These are phyloP conservation scores for Coemansia sp. DNA, from an alignment of 192 early-diverging fungal species.

Conservation along the genomic window DNA sequence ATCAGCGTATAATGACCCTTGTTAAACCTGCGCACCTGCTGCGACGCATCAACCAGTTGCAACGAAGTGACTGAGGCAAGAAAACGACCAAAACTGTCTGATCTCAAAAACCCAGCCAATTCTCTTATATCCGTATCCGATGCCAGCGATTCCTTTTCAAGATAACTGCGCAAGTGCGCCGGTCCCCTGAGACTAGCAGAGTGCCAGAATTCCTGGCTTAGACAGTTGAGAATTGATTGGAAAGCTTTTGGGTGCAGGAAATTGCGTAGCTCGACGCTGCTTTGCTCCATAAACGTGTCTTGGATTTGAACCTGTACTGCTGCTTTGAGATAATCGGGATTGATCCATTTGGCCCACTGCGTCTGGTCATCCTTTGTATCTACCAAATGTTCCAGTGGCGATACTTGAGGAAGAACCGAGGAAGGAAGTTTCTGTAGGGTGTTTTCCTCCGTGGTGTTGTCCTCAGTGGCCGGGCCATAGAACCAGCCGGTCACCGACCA, in stretches of 20 bases:
- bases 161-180: constrained; percentile 55
- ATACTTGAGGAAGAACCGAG: constrained; percentile 10
- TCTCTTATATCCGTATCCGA: neutral
- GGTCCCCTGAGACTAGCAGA: constrained; percentile 44
- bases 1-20: constrained; percentile 61
- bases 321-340: constrained; percentile 48
- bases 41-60: constrained; percentile 10
- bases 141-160: constrained; percentile 2
- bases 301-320: constrained; percentile 36
- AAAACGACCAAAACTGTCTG: constrained; percentile 26
- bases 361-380: neutral
- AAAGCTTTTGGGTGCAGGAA: constrained; percentile 25
- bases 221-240: neutral
- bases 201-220: constrained; percentile 24
- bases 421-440: constrained; percentile 3
- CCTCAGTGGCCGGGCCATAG: constrained; percentile 53
- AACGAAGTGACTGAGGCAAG: constrained; percentile 27
- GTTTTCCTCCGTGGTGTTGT: neutral
- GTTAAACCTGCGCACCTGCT: constrained; percentile 55
- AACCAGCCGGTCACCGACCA: constrained; percentile 70
- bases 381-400: neutral
- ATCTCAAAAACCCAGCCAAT: constrained; percentile 21
- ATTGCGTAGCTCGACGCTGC: constrained; percentile 42
- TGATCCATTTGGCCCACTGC: constrained; percentile 47
- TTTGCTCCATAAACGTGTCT: constrained; percentile 51